These are phyloP conservation scores for Blepharisma japonicum DNA, from an alignment of 73 alveolate species.

Conservation along the genomic window DNA sequence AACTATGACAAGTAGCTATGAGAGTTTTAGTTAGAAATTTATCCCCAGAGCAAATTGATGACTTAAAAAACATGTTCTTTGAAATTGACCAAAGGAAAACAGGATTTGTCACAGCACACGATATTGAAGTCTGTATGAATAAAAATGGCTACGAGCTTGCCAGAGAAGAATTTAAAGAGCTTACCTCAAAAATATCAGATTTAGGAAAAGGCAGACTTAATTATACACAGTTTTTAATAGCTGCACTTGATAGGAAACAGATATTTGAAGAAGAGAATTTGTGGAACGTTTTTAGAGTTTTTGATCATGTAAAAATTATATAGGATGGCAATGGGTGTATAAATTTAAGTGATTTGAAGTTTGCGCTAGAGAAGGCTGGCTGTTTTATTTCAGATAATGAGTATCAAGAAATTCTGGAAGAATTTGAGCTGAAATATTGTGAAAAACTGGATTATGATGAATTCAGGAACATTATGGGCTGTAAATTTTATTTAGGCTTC, in stretches of 20 bases:
- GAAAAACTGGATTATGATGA: too few species aligned
- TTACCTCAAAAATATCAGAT: neutral
- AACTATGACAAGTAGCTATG: slow-evolving; percentile 21
- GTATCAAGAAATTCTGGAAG: too few species aligned
- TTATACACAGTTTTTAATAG: slow-evolving; percentile 47
- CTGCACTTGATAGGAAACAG: slow-evolving; percentile 32
- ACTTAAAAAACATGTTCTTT: neutral
- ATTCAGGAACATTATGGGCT: too few species aligned
- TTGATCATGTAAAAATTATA: neutral
- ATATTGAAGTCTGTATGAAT: neutral
- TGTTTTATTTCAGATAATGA: too few species aligned
- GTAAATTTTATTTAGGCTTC: too few species aligned
- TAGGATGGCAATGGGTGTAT: too few species aligned
- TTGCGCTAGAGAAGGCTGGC: too few species aligned
- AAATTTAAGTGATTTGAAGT: too few species aligned
- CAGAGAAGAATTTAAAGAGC: neutral
- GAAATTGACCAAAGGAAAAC: neutral
- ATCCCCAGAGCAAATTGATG: neutral
- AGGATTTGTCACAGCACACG: slow-evolving; percentile 23
- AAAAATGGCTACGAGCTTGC: too few species aligned
- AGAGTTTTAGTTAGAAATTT: slow-evolving; percentile 1
- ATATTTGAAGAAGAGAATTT: slow-evolving; percentile 30
- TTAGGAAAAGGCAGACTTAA: slow-evolving; percentile 30
- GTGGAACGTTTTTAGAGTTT: slow-evolving; percentile 28
- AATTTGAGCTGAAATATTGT: too few species aligned